These are phyloP conservation scores for Cyanidiococcus yangmingshanensis DNA, from an alignment of 23 red algal genomes.

Conservation along the genomic window DNA sequence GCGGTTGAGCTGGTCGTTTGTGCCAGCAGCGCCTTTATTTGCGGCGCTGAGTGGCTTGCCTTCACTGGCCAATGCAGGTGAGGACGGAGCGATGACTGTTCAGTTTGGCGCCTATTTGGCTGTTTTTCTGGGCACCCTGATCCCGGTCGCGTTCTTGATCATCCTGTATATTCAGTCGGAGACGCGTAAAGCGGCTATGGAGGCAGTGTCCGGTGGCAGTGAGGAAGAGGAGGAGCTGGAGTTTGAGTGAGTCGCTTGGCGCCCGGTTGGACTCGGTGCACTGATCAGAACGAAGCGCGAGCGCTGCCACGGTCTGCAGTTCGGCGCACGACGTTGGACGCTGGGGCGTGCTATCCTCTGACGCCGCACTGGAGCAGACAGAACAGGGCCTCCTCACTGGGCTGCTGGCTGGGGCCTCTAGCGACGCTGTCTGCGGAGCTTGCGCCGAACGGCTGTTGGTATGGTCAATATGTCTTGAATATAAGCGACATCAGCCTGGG, in stretches of 20 bases:
- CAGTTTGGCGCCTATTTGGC: constrained; percentile 93
- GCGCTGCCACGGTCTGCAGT: too few species aligned
- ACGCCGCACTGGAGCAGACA: too few species aligned
- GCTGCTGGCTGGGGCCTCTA: too few species aligned
- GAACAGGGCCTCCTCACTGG: too few species aligned
- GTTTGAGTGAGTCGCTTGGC: neutral
- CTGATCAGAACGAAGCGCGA: too few species aligned
- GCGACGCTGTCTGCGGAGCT: too few species aligned
- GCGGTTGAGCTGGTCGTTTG: neutral
- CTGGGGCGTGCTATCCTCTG: too few species aligned
- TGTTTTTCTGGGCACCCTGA: constrained; percentile 81
- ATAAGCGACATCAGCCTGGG: too few species aligned
- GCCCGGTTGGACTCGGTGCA: too few species aligned
- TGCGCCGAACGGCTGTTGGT: too few species aligned
- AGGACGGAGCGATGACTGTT: constrained; percentile 63
- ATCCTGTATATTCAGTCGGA: constrained; percentile 96
- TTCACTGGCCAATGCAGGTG: neutral
- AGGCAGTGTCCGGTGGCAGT: constrained; percentile 23
- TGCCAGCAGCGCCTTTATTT: neutral
- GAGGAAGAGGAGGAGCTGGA: constrained; percentile 10
- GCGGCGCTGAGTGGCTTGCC: neutral
- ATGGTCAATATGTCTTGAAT: too few species aligned
- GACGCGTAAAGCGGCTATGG: constrained; percentile 74
- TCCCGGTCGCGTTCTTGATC: constrained; percentile 95
- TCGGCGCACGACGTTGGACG: too few species aligned